Percentiles rank a stretch among this genome's conserved stretches.
Conservation (phyloP, 768 basidiomycete genomes). For the Amanita rimosa region DNA sequence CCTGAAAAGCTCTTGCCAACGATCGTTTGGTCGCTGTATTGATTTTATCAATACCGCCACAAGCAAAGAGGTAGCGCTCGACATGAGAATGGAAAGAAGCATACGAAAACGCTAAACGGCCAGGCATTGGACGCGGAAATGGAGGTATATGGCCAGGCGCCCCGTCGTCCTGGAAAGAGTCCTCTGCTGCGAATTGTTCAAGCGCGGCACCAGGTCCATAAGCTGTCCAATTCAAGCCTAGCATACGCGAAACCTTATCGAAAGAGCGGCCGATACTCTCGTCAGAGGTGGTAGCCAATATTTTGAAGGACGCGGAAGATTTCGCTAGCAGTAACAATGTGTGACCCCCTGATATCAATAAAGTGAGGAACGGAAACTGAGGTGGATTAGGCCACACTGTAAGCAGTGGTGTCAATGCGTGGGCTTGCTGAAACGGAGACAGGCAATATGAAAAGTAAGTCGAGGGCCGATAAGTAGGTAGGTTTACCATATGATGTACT, state of each 20-base stretch:
- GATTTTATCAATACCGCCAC: slow-evolving; percentile 30
- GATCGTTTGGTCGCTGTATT: slow-evolving; percentile 27
- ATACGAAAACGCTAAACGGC: slow-evolving; percentile 66
- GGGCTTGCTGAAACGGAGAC: slow-evolving; percentile 62
- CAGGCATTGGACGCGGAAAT: slow-evolving; percentile 38
- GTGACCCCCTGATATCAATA: slow-evolving; percentile 92
- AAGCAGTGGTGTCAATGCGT: slow-evolving; percentile 73
- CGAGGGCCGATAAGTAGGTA: background rate
- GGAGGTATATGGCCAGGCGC: slow-evolving; percentile 18
- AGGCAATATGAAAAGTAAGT: background rate
- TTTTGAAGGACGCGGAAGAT: slow-evolving; percentile 44
- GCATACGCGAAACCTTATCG: slow-evolving; percentile 70
- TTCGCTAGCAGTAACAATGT: slow-evolving; percentile 74
- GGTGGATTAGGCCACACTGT: slow-evolving; percentile 41
- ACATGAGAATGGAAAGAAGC: slow-evolving; percentile 64
- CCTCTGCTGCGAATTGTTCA: slow-evolving; percentile 50
- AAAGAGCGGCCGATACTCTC: slow-evolving; percentile 70
- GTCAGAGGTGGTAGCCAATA: slow-evolving; percentile 67
- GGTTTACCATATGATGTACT: slow-evolving; percentile 87
- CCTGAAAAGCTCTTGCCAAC: slow-evolving; percentile 65
- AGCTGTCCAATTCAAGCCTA: slow-evolving; percentile 52
- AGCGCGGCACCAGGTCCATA: slow-evolving; percentile 73
- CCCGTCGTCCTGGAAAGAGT: slow-evolving; percentile 13
- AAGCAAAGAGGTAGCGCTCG: slow-evolving; percentile 39
- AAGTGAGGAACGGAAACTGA: slow-evolving; percentile 76